A percentile compares a stretch with the other conserved stretches of the same genome.
Evolutionary conservation across 2,329 filamentous ascomycete species (phyloP).

Genomic region (Penicillium sp.): DNA sequence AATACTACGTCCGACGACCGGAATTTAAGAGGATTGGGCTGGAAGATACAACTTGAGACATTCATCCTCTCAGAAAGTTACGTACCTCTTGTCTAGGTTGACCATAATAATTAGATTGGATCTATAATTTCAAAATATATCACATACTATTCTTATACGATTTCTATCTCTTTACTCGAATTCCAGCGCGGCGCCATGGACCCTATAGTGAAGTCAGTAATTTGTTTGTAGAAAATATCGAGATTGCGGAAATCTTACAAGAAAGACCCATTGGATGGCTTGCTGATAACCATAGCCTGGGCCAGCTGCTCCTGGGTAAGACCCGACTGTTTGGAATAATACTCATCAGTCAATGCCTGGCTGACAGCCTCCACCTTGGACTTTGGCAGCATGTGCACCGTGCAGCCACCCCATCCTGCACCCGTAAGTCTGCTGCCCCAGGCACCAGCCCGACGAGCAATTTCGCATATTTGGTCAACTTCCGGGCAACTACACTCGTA

Average conservation of each 20-base stretch:
- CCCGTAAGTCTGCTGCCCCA: constrained; percentile 86
- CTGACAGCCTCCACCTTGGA: constrained; percentile 76
- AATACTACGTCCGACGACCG: not conserved
- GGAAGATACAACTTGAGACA: not conserved
- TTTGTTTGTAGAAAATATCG: not conserved
- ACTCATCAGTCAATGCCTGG: constrained; percentile 72
- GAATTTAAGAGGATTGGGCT: not conserved
- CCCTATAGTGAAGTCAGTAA: constrained; percentile 9
- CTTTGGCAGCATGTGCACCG: constrained; percentile 83
- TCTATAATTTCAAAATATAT: not conserved
- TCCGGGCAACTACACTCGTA: constrained; percentile 93
- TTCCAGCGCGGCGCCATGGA: constrained; percentile 13
- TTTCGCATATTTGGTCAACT: constrained; percentile 80
- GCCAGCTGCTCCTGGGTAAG: constrained; percentile 69
- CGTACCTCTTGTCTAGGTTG: not conserved
- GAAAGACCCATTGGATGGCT: constrained; percentile 55
- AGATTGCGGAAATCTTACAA: constrained; percentile 27
- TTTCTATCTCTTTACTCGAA: not conserved
- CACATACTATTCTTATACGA: not conserved
- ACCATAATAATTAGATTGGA: not conserved
- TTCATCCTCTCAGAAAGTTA: not conserved
- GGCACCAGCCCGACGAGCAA: constrained; percentile 73
- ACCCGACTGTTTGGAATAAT: constrained; percentile 68
- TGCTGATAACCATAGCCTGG: constrained; percentile 81
- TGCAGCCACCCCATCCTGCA: constrained; percentile 95